Base-by-base conservation (phyloP, 2,329 filamentous ascomycete species). In the Huntiella decipiens region DNA sequence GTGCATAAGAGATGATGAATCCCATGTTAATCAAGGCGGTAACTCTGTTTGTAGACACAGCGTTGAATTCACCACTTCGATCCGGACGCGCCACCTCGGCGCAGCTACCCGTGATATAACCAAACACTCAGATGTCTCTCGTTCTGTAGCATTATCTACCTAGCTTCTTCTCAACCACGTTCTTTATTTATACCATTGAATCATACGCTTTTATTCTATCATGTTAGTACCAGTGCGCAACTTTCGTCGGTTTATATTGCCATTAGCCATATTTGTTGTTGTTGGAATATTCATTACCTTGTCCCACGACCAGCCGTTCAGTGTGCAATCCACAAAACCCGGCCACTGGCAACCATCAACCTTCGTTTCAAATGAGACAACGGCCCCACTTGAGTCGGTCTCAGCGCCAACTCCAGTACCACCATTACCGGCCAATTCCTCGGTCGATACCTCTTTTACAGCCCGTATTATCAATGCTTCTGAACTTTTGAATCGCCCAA, bases 401-500 rank as follows among this genome's bases (percentile, higher is more conserved):
- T 39, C 15, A 17, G 11, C 37, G 3, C 5, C 37, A 17, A 17
- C 7, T 7, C n/a, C 35, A 37, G 16, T 16, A 37, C 16, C 4
- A 37, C n/a, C 16, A 12, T 13, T 12, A 37, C n/a, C 3, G 10
- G 35, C n/a, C n/a, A 12, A 31, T 35, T 4, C 28, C 28, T 10
- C 31, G 35, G 13, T n/a, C 13, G 32, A 12, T 22, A 15, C 43
- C 7, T 17, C 31, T 13, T 19, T 36, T 12, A 7, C 34, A 6
- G 48, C 48, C 2, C 45, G 32, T 4, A 31, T 40, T n/a, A 12
- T 50, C 6, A 45, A 19, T 15, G 45, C 48, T 13, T 44, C 42
- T 3, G 45, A 50, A 5, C 38, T 50, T 12, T 37, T 50, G 33
- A 16, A 41, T 15, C 41, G 48, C 4, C 48, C 48, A 5, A 45